A percentile compares a stretch with the other conserved stretches of the same genome.
Conservation (phyloP, 768 basidiomycete genomes). For the Hygrophorus pudorinus region DNA sequence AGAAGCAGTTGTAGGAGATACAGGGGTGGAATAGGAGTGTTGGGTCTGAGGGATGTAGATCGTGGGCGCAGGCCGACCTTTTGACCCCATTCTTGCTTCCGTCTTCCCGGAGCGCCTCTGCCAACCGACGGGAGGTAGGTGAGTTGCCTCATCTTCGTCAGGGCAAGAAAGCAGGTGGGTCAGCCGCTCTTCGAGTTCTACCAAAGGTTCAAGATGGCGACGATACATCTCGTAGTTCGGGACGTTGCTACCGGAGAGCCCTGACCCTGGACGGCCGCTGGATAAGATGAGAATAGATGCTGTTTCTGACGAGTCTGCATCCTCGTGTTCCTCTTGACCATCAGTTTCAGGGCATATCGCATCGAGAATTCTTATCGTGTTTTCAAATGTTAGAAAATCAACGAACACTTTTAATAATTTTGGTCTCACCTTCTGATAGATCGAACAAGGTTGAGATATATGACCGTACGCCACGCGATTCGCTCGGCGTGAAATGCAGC, state of each 20-base stretch:
- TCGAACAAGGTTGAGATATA: constrained; percentile 81
- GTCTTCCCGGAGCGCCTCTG: constrained; percentile 17
- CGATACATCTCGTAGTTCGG: constrained; percentile 55
- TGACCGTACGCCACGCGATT: constrained; percentile 79
- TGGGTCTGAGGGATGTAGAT: constrained; percentile 34
- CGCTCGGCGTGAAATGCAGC: constrained; percentile 71
- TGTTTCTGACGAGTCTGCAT: constrained; percentile 38
- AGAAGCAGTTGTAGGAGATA: constrained; percentile 20
- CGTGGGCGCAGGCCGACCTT: constrained; percentile 40
- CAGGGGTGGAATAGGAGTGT: constrained; percentile 20
- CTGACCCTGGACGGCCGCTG: constrained; percentile 40
- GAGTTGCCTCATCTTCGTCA: constrained; percentile 63
- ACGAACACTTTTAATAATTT: constrained; percentile 6
- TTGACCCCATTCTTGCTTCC: constrained; percentile 18
- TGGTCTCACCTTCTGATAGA: constrained; percentile 59
- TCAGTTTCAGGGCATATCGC: constrained; percentile 60
- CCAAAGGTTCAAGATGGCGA: constrained; percentile 53
- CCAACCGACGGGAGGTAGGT: constrained; percentile 29
- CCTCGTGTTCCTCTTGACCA: constrained; percentile 47
- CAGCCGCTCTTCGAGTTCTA: constrained; percentile 60
- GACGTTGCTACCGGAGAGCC: constrained; percentile 39
- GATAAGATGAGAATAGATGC: constrained; percentile 42
- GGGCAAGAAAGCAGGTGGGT: constrained; percentile 58
- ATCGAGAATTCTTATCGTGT: constrained; percentile 52
- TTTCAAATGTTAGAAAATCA: constrained; percentile 8